phyloP scores from a whole-genome alignment of 2,329 filamentous ascomycete species.

The Pseudogymnoascus sp. region DNA sequence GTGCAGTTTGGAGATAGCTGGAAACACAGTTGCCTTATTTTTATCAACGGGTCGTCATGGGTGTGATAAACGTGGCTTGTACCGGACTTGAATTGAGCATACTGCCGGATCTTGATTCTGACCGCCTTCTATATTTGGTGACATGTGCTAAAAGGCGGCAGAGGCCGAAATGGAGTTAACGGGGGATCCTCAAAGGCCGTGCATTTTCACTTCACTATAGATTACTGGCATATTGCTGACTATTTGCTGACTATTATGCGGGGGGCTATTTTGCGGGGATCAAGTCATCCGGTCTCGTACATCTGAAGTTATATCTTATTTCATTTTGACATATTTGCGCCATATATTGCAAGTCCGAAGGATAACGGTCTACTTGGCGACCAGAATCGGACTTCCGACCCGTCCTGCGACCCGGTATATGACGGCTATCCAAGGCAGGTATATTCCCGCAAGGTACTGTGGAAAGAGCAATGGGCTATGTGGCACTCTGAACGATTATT shows the following conservation, averaged over 20 bases:
- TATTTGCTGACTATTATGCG: background rate
- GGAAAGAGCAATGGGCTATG: background rate
- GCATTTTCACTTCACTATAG: background rate
- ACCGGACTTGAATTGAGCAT: constrained; percentile 1
- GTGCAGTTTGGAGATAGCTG: background rate
- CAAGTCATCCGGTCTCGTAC: background rate
- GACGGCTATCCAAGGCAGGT: too few species aligned
- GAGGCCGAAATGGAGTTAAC: background rate
- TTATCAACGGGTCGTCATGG: constrained; percentile 1
- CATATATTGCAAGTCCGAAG: too few species aligned
- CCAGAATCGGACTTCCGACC: too few species aligned
- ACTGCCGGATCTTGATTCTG: background rate
- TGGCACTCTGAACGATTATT: background rate
- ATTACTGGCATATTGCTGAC: background rate
- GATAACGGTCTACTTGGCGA: too few species aligned
- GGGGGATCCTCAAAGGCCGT: background rate
- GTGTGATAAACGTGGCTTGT: constrained; percentile 7
- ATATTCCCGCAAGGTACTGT: background rate
- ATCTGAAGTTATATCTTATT: background rate
- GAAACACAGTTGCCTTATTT: background rate
- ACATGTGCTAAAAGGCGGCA: constrained; percentile 2
- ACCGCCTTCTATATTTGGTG: constrained; percentile 1
- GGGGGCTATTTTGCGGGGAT: background rate
- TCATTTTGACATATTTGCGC: background rate
- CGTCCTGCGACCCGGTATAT: too few species aligned